Base-by-base conservation (phyloP, 345 rosid species). In the Gynandropsis gynandra region DNA sequence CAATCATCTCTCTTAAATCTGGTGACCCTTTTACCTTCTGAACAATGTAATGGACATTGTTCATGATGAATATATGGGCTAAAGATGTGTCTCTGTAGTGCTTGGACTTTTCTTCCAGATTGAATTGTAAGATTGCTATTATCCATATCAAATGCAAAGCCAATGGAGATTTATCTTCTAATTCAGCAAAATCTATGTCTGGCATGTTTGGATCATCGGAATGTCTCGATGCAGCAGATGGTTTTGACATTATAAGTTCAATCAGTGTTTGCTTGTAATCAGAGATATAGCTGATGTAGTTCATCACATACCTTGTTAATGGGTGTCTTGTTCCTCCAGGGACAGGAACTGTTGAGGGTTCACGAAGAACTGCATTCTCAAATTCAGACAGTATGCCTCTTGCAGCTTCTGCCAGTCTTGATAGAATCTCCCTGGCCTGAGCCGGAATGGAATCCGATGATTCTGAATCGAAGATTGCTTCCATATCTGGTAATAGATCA, bases 251-350 rank as follows among this genome's bases (percentile, higher is more conserved):
- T 8, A 92, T 70, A 57, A 87, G 83, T 63, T 76, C 87, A 38
- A 73, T 72, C 71, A 92, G 69, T 3, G 89, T 92, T 69, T 67
- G 82, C 58, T 79, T 92, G 54, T 92, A 92, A 54, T 92, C 96
- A 9, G 98, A 76, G 47, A 92, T 92, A 81, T 84, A 79, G 68
- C 81, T 87, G 49, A 82, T 82, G 38, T 92, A 92, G 47, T 92
- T 92, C 96, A 92, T 92, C 64, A 92, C 96, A 68, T 92, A 92
- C 83, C 98, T 79, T 5, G 96, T 87, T 66, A 92, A 75, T 0
- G 96, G 98, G 68, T 92, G 96, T 62, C 87, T 78, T 4, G 93
- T 90, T 15, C 97, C 98, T 5, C 93, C 96, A 18, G 96, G 98
- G 16, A 87, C 88, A 1, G 85, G 81, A 42, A 85, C 87, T 9